These are phyloP conservation scores for Ophiocordyceps sinensis DNA, from an alignment of 2,329 filamentous ascomycete genomes.

Conservation along the genomic window DNA sequence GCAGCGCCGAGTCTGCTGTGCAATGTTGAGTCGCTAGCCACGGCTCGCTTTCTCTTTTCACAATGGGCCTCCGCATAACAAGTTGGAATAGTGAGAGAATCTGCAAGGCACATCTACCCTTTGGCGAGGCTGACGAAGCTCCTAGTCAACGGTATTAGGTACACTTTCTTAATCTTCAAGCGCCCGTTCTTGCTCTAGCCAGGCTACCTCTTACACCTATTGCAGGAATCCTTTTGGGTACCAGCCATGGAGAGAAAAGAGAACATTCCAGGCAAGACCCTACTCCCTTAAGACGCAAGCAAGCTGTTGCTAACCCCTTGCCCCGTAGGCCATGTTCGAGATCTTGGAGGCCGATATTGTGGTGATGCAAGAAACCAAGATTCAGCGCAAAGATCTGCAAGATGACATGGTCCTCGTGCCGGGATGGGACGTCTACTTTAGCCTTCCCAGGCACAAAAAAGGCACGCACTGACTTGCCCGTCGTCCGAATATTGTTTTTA, in stretches of 20 bases:
- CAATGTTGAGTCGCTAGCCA: too few species aligned
- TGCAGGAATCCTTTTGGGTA: constrained; percentile 68
- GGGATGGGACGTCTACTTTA: constrained; percentile 95
- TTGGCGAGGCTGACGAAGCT: constrained; percentile 1
- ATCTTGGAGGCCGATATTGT: constrained; percentile 85
- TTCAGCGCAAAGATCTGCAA: constrained; percentile 76
- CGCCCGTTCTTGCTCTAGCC: background rate
- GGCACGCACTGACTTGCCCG: constrained; percentile 30
- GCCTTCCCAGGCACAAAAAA: constrained; percentile 85
- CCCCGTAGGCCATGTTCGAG: constrained; percentile 75
- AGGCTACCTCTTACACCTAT: background rate
- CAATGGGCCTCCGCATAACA: constrained; percentile 66
- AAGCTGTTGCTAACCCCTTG: background rate
- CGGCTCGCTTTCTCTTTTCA: constrained; percentile 6
- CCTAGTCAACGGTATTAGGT: constrained; percentile 66
- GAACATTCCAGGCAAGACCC: constrained; percentile 48
- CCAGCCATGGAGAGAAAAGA: constrained; percentile 63
- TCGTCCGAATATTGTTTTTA: background rate
- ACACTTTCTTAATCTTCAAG: background rate
- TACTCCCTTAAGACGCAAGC: background rate
- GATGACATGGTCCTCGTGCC: constrained; percentile 94
- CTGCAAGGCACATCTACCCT: background rate
- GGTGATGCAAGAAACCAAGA: constrained; percentile 91
- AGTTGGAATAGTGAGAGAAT: constrained; percentile 60
- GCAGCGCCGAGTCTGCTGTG: too few species aligned